Evolutionary conservation across 805 yeast species (phyloP).

Genomic region (Wickerhamomyces bovis): DNA sequence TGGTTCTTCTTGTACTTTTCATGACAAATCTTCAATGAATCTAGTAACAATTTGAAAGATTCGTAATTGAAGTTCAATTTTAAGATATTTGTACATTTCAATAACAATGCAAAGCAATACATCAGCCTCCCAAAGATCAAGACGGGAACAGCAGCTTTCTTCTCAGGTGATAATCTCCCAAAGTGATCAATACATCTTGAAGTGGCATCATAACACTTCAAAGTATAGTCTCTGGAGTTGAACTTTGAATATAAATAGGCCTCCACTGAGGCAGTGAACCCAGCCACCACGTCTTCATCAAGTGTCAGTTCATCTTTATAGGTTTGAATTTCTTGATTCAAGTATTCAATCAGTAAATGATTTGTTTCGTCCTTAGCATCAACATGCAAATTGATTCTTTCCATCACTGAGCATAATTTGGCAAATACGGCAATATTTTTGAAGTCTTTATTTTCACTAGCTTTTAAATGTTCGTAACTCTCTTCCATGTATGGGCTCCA

Average conservation of each 20-base stretch:
- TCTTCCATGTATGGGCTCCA: constrained; percentile 61
- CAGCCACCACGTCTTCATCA: constrained; percentile 10
- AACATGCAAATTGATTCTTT: constrained; percentile 36
- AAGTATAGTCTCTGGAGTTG: constrained; percentile 6
- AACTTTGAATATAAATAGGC: constrained; percentile 22
- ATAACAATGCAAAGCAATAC: constrained; percentile 23
- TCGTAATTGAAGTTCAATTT: constrained; percentile 15
- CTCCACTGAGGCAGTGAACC: constrained; percentile 20
- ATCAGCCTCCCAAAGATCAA: constrained; percentile 22
- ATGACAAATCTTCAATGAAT: constrained; percentile 12
- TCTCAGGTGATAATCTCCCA: constrained; percentile 10
- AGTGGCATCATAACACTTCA: constrained; percentile 20
- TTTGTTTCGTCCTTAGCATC: constrained; percentile 14
- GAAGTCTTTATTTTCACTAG: constrained; percentile 26
- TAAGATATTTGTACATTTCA: constrained; percentile 19
- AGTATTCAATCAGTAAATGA: constrained; percentile 11
- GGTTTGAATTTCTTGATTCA: constrained; percentile 13
- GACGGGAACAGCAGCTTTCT: constrained; percentile 16
- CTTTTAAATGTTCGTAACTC: constrained; percentile 46
- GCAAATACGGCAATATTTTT: constrained; percentile 50
- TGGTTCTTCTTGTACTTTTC: constrained; percentile 14
- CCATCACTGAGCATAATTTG: constrained; percentile 53
- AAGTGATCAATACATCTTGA: constrained; percentile 14
- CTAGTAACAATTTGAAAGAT: constrained; percentile 12
- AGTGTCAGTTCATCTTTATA: constrained; percentile 6